Percentiles rank a stretch among this genome's conserved stretches.
Evolutionary conservation across 2,329 filamentous ascomycete genomes (phyloP).

Genomic region (Hirsutella thompsonii): DNA sequence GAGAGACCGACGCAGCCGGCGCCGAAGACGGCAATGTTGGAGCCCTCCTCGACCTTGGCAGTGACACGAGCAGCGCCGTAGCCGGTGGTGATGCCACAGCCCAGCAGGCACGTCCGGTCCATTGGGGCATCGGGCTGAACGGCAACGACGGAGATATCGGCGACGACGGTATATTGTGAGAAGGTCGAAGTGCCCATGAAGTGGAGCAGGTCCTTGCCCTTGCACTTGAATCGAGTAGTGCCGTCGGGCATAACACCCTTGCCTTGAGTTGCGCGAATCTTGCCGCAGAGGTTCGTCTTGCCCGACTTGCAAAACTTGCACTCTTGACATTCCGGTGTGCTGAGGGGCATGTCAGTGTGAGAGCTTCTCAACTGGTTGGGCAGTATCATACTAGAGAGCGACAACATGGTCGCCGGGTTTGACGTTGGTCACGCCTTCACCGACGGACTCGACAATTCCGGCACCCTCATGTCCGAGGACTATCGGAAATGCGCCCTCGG

Average conservation of each 20-base stretch:
- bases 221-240: slow-evolving; percentile 86
- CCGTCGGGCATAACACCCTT: slow-evolving; percentile 96
- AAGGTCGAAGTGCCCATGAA: slow-evolving; percentile 99
- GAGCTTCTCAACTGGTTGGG: background rate
- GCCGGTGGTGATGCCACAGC: slow-evolving; percentile 96
- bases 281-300: slow-evolving; percentile 98
- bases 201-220: slow-evolving; percentile 89
- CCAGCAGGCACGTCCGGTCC: slow-evolving; percentile 90
- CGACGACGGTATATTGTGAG: slow-evolving; percentile 96
- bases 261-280: slow-evolving; percentile 95
- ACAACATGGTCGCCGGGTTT: slow-evolving; percentile 89
- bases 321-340: slow-evolving; percentile 91
- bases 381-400: slow-evolving; percentile 59
- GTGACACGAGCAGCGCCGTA: slow-evolving; percentile 94
- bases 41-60: slow-evolving; percentile 80
- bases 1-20: slow-evolving; percentile 92
- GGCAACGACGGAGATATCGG: slow-evolving; percentile 94
- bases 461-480: slow-evolving; percentile 85
- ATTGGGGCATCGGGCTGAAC: slow-evolving; percentile 84
- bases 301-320: slow-evolving; percentile 99
- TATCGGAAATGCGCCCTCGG: slow-evolving; percentile 86
- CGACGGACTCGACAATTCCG: slow-evolving; percentile 83
- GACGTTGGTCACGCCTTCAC: slow-evolving; percentile 88
- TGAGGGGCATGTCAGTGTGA: slow-evolving; percentile 19
- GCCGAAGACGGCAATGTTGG: slow-evolving; percentile 84